Evolutionary conservation across 169 alveolate species (phyloP), one percentile per base, ranked within the genome.

Genomic region (Ichthyophthirius multifiliis): DNA sequence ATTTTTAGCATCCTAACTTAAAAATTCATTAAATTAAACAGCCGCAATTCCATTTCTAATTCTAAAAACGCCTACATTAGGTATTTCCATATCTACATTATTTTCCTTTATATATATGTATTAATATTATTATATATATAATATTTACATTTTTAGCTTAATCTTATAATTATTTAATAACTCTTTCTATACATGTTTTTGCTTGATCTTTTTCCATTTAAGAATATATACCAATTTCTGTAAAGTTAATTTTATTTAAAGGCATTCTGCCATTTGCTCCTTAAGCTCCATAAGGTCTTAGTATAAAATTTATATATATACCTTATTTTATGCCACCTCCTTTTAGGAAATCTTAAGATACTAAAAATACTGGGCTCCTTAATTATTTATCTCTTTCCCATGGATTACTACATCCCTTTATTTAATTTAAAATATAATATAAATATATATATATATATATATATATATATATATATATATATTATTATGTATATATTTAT

Each of bases 231-330:
- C 90, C 89, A 18, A 89, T 67, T 44, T 89, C 94, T 3, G 94
- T 88, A 82, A 80, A 89, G 67, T 89, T 89, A 27, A 89, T 48
- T 37, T 84, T 85, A 1, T 87, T 86, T 64, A 86, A 79, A 16
- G 91, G 89, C 13, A 89, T 84, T 46, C 76, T 75, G 18, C 94
- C 94, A 48, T 91, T 83, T 27, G 88, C 89, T 41, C 92, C 92
- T 31, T 89, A 78, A 37, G 77, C 65, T 32, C 83, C 84, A 46
- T 79, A 89, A 1, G 92, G 90, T 43, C 94, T 75, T 20, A 86
- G 16, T 41, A 46, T 39, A 39, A 79, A 73, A 16, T 74, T 65
- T 31, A 47, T 47, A 31, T 65, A 65, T 16, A 89, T 76, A 32
- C 92, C 94, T 37, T 90, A 41, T 80, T 83, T 89, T 35, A 89